Evolutionary conservation across 2,329 filamentous ascomycete genomes (phyloP).

Genomic region (Tolypocladium inflatum): DNA sequence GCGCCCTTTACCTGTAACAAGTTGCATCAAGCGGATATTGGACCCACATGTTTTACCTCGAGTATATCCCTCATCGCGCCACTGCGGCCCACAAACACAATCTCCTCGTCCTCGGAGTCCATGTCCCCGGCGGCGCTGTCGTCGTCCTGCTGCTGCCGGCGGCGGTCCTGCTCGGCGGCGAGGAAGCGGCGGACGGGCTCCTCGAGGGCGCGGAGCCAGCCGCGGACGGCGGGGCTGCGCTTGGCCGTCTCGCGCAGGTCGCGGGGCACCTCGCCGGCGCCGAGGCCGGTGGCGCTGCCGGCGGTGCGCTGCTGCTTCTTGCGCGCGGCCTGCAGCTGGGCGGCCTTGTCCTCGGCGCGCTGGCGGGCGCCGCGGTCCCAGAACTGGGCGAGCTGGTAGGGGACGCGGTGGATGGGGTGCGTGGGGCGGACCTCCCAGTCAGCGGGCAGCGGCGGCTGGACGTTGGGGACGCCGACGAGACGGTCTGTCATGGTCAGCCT

Average conservation of each 20-base stretch:
- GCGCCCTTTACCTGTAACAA: not conserved
- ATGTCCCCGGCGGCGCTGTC: conserved; percentile 27
- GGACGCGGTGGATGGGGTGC: conserved; percentile 66
- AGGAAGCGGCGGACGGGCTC: conserved; percentile 74
- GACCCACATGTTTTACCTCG: too few species aligned
- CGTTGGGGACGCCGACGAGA: conserved; percentile 78
- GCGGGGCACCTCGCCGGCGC: too few species aligned
- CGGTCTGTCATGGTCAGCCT: conserved; percentile 49
- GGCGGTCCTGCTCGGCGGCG: conserved; percentile 30
- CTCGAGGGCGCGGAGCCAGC: too few species aligned
- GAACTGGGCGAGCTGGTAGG: conserved; percentile 79
- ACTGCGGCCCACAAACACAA: conserved; percentile 74
- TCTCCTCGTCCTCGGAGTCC: conserved; percentile 64
- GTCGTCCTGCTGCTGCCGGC: conserved; percentile 4
- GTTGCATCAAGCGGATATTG: too few species aligned
- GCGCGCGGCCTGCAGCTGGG: conserved; percentile 28
- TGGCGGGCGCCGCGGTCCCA: conserved; percentile 58
- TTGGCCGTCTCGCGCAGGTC: too few species aligned
- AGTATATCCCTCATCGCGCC: conserved; percentile 47
- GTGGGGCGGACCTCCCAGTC: conserved; percentile 83
- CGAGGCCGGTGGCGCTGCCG: too few species aligned
- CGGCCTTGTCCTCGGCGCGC: conserved; percentile 37
- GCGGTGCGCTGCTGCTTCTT: conserved; percentile 35
- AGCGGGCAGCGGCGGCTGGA: conserved; percentile 65
- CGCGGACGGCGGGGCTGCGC: too few species aligned